Base-by-base conservation (phyloP, 768 basidiomycete genomes). In the Candolleomyces efflorescens region DNA sequence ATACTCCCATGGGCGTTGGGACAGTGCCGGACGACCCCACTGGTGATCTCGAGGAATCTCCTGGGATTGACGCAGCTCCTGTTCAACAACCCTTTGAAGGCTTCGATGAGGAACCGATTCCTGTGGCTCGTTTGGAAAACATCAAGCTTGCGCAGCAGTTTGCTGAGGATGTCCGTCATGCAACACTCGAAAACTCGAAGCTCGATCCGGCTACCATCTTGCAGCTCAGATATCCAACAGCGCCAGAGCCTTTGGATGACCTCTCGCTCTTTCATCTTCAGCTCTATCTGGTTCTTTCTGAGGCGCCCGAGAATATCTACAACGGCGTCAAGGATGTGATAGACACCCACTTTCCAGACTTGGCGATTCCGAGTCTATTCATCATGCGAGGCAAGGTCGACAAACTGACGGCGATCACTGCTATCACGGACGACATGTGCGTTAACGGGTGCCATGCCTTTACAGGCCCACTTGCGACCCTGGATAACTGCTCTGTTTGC, bases 391-490 rank as follows among this genome's bases (percentile, higher is more conserved):
- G 63, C 9, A 46, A 49, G 2, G 57, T 75, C 7, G 55, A 60
- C 10, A 20, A 67, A 5, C 47, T 75, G 11, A 77, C 66, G 15
- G 73, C 78, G 0, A 60, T 82, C 3, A 46, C 65, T 5, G 45
- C 72, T 0, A 59, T 81, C 5, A 45, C 63, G 0, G 48, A 69
- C 17, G 72, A 82, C 57, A 82, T 81, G 78, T 82, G 79, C 50
- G 56, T 64, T 0, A 67, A 78, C 5, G 63, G 66, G 0, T 76
- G 73, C 54, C 53, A 68, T 41, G 71, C 65, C 13, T 74, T 64
- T 70, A 67, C 65, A 3, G 69, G 64, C 5, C 64, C 71, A 0
- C 71, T 63, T 17, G 44, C 44, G 0, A 24, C 63, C 3, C 54
- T 65, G 0, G 64, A 38, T 57, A 59, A 17, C 0, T 76, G 74